Evolutionary conservation across 441 rosid genomes (phyloP).

Genomic region (Euphorbia celastroides): DNA sequence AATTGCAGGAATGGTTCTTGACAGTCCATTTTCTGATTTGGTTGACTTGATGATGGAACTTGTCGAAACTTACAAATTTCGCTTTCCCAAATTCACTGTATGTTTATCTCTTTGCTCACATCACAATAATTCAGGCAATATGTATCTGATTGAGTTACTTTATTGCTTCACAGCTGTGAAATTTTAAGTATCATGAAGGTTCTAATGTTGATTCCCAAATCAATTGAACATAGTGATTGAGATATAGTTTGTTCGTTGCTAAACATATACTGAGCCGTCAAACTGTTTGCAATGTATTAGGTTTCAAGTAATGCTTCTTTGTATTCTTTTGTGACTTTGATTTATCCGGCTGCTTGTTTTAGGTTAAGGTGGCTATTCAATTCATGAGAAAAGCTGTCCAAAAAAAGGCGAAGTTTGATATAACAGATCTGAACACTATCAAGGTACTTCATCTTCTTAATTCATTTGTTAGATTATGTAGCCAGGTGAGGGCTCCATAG

Average conservation of each 20-base stretch:
- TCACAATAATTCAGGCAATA: neutral
- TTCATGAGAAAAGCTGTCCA: slow-evolving; percentile 80
- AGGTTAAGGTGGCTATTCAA: slow-evolving; percentile 97
- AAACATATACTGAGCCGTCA: neutral
- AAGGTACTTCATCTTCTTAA: slow-evolving; percentile 50
- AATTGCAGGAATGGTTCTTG: slow-evolving; percentile 96
- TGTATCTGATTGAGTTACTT: neutral
- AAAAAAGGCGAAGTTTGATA: slow-evolving; percentile 92
- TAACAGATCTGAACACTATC: slow-evolving; percentile 68
- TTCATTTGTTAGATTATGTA: slow-evolving; percentile 4
- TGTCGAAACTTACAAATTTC: slow-evolving; percentile 79
- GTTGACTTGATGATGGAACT: slow-evolving; percentile 98
- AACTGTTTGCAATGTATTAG: neutral
- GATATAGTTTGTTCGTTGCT: slow-evolving; percentile 1
- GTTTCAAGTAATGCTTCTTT: neutral
- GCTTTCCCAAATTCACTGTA: slow-evolving; percentile 95
- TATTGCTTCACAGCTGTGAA: neutral
- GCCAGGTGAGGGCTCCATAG: neutral
- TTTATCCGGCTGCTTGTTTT: slow-evolving; percentile 24
- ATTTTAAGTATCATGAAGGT: neutral
- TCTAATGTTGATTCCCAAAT: neutral
- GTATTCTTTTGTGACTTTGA: slow-evolving; percentile 16
- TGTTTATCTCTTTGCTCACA: slow-evolving; percentile 24
- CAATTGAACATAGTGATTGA: neutral
- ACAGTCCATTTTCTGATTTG: slow-evolving; percentile 95